phyloP scores from a whole-genome alignment of 2,329 filamentous ascomycete species.

The Aureobasidium zeae region DNA sequence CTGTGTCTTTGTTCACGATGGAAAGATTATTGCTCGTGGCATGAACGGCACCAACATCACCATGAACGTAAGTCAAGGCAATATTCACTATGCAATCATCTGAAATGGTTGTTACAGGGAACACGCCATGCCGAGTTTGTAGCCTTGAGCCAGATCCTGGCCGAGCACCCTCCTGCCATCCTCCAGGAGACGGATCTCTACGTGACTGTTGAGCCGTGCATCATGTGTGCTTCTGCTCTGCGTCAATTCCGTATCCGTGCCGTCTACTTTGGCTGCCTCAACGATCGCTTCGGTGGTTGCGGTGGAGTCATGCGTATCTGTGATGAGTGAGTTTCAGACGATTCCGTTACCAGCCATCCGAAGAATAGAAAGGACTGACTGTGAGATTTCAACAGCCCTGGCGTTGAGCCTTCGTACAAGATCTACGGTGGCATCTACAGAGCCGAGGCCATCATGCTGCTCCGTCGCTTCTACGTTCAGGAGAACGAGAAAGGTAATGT shows the following conservation, averaged over 20 bases:
- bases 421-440: conserved; percentile 81
- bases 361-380: not conserved
- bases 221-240: conserved; percentile 94
- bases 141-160: conserved; percentile 60
- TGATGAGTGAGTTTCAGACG: conserved; percentile 42
- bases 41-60: conserved; percentile 97
- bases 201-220: conserved; percentile 95
- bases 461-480: conserved; percentile 93
- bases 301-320: conserved; percentile 89
- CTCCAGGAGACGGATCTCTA: conserved; percentile 73
- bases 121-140: conserved; percentile 95
- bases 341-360: not conserved
- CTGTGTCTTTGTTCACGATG: conserved; percentile 79
- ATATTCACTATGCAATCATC: not conserved
- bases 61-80: conserved; percentile 45
- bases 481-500: conserved; percentile 80
- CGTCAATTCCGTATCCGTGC: conserved; percentile 79
- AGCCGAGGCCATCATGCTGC: conserved; percentile 84
- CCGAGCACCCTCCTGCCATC: conserved; percentile 56
- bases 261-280: conserved; percentile 91
- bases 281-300: conserved; percentile 94
- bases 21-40: conserved; percentile 71
- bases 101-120: conserved; percentile 45
- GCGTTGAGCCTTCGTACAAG: conserved; percentile 68
- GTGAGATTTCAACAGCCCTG: conserved; percentile 40